Evolutionary conservation across 257 asterid genomes (phyloP).

Genomic region (Pogostemon cablin): DNA sequence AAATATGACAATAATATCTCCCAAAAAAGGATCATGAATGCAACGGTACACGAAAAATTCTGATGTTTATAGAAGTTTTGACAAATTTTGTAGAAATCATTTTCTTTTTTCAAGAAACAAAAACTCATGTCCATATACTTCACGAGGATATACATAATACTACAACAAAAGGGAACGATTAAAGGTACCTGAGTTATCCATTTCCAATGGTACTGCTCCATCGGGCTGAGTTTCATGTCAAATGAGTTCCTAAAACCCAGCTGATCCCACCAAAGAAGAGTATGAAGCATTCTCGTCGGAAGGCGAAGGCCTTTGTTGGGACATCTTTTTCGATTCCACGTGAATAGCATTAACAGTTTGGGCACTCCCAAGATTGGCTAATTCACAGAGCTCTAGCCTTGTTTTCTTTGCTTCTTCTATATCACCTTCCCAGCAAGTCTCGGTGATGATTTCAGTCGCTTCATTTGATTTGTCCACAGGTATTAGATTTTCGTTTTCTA

Average conservation of each 20-base stretch:
- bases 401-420: slow-evolving; percentile 70
- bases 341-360: slow-evolving; percentile 35
- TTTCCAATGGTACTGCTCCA: too few relatives aligned
- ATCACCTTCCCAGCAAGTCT: slow-evolving; percentile 97
- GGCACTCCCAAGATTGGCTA: slow-evolving; percentile 54
- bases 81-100: neutral
- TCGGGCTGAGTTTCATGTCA: too few relatives aligned
- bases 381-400: slow-evolving; percentile 53
- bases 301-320: slow-evolving; percentile 32
- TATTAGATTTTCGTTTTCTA: slow-evolving; percentile 61
- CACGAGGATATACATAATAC: neutral
- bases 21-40: too few relatives aligned
- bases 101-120: neutral
- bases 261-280: slow-evolving; percentile 88
- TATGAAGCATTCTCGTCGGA: slow-evolving; percentile 84
- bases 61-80: neutral
- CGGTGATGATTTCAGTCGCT: slow-evolving; percentile 72
- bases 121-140: neutral
- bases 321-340: slow-evolving; percentile 35
- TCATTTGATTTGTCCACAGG: slow-evolving; percentile 61
- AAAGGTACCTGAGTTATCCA: neutral
- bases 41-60: neutral
- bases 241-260: slow-evolving; percentile 58
- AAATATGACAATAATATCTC: too few relatives aligned
- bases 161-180: neutral